Evolutionary conservation across 2,329 filamentous ascomycete genomes (phyloP), one percentile per base, ranked within the genome.

Genomic region (Colletotrichum scovillei): DNA sequence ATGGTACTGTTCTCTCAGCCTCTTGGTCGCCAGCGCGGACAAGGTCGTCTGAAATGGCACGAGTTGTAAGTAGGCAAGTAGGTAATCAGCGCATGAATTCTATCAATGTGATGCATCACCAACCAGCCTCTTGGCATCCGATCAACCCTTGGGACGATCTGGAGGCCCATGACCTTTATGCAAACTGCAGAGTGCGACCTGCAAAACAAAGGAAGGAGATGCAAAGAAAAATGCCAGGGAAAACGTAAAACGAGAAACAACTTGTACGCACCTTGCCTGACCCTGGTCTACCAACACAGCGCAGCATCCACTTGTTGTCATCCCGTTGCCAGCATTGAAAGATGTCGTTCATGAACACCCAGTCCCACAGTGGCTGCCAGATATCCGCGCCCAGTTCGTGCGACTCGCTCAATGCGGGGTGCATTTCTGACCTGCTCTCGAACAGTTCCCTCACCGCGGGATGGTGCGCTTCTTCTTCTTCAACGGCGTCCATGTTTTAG

Each of bases 251-350:
- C 12, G 2, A 19, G 9, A 63, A 69, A 12, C n/a, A 24, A 42
- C 42, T n/a, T 46, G 28, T 5, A 42, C 56, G 30, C 49, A 68
- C 64, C 69, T 63, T 72, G 6, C 64, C 69, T 5, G 65, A 63
- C n/a, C 69, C 69, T 57, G 69, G 69, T 24, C 57, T 38, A 26
- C 64, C 69, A 12, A 58, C 52, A 14, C 69, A 68, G 38, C 69
- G 65, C 28, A 53, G 22, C 24, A 62, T 63, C 65, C 69, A 63
- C 58, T 26, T 42, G 6, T 55, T 35, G 16, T 53, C 28, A 9
- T 30, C n/a, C n/a, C 53, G 24, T 30, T 63, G 69, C 65, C 64
- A 72, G 53, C 58, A 57, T 49, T 8, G 26, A 35, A 63, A 63
- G 16, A 63, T 52, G 19, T 72, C 53, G 65, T 55, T 63, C 16